Percentiles rank a stretch among this genome's conserved stretches.
Evolutionary conservation across 2,329 filamentous ascomycete genomes (phyloP).

Genomic region (Mycosphaerella arachidis): DNA sequence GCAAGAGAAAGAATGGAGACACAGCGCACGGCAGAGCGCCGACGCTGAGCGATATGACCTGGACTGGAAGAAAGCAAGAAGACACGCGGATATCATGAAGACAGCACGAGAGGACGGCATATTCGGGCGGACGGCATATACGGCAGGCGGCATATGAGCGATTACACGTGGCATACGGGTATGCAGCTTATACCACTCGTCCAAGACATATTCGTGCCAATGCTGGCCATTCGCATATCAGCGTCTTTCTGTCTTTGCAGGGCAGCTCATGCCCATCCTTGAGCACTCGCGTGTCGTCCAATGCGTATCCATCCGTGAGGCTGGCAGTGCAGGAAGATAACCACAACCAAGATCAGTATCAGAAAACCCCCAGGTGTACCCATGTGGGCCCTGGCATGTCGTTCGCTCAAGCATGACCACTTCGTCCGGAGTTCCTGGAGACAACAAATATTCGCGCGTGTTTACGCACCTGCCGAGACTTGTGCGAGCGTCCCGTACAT

Average conservation of each 20-base stretch:
- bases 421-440: background rate
- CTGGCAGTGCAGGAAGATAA: slow-evolving; percentile 2
- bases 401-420: background rate
- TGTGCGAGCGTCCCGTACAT: background rate
- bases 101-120: slow-evolving; percentile 1
- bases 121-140: slow-evolving; percentile 3
- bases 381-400: background rate
- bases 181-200: slow-evolving; percentile 5
- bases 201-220: slow-evolving; percentile 1
- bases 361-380: background rate
- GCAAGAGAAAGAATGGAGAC: slow-evolving; percentile 7
- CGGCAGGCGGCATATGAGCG: slow-evolving; percentile 5
- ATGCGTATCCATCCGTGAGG: slow-evolving; percentile 3
- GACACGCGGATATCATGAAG: background rate
- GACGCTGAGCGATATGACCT: slow-evolving; percentile 1
- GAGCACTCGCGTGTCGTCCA: slow-evolving; percentile 4
- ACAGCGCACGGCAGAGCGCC: background rate
- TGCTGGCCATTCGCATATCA: background rate
- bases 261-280: slow-evolving; percentile 3
- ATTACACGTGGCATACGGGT: slow-evolving; percentile 4
- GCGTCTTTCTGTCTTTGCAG: slow-evolving; percentile 3
- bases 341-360: background rate
- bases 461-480: background rate
- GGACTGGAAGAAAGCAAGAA: slow-evolving; percentile 2
- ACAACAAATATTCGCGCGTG: background rate